phyloP scores from a whole-genome alignment of 768 basidiomycete genomes.

The Leucogyrophana mollusca region DNA sequence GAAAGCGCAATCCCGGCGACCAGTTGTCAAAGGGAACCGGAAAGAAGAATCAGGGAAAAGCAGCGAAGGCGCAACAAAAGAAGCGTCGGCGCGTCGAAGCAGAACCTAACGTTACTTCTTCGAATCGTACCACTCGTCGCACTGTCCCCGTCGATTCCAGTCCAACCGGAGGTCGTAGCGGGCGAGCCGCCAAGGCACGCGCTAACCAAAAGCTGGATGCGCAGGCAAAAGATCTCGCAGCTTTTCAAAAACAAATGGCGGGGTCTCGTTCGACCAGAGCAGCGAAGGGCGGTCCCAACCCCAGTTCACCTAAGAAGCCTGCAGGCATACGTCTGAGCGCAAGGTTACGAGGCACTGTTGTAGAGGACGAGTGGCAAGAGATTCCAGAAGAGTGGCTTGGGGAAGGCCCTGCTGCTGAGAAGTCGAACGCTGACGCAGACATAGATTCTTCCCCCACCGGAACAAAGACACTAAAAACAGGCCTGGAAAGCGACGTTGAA shows the following conservation, averaged over 20 bases:
- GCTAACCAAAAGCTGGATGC: constrained; percentile 69
- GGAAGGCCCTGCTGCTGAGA: constrained; percentile 17
- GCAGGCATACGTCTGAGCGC: constrained; percentile 67
- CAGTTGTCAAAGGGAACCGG: constrained; percentile 9
- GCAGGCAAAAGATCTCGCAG: constrained; percentile 67
- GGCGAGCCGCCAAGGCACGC: constrained; percentile 66
- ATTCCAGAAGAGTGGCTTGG: constrained; percentile 74
- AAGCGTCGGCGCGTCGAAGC: constrained; percentile 27
- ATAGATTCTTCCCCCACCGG: constrained; percentile 13
- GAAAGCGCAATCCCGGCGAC: constrained; percentile 41
- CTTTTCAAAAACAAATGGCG: constrained; percentile 49
- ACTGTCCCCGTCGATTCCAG: constrained; percentile 7
- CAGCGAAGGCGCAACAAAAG: constrained; percentile 8
- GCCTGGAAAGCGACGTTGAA: constrained; percentile 60
- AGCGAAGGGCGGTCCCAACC: constrained; percentile 10
- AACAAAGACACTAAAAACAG: constrained; percentile 39
- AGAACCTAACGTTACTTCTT: constrained; percentile 1
- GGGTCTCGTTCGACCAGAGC: constrained; percentile 8
- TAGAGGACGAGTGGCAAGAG: constrained; percentile 69
- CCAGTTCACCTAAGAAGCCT: constrained; percentile 20
- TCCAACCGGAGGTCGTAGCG: constrained; percentile 39
- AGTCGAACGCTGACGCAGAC: constrained; percentile 13
- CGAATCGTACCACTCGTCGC: constrained; percentile 12
- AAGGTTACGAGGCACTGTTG: constrained; percentile 53
- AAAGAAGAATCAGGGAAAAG: constrained; percentile 17